Conservation (phyloP, 768 basidiomycete species). For the Leccinum variicolor region DNA sequence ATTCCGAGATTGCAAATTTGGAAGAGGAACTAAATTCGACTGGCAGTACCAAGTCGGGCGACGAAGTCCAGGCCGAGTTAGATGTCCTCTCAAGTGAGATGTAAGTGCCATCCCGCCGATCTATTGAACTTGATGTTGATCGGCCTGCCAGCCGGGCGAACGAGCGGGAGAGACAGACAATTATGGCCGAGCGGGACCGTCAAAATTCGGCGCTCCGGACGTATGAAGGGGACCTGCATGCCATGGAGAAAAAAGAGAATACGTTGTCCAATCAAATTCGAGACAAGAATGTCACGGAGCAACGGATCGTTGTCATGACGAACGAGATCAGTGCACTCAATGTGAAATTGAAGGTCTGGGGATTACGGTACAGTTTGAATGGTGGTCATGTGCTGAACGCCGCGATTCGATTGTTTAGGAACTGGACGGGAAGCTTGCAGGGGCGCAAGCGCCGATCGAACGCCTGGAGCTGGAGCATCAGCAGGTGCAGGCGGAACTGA, state of each 20-base stretch:
- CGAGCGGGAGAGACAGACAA: slow-evolving; percentile 58
- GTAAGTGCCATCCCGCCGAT: slow-evolving; percentile 43
- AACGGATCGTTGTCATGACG: slow-evolving; percentile 55
- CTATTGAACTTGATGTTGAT: neutral
- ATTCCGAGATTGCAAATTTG: slow-evolving; percentile 56
- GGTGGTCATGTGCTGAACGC: neutral
- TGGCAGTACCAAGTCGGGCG: slow-evolving; percentile 77
- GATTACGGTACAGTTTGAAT: neutral
- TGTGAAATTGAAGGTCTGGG: slow-evolving; percentile 48
- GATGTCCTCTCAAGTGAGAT: slow-evolving; percentile 58
- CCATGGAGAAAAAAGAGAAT: slow-evolving; percentile 59
- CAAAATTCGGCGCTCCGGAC: slow-evolving; percentile 49
- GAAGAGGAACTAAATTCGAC: slow-evolving; percentile 67
- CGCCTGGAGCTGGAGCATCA: slow-evolving; percentile 55
- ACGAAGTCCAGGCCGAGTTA: slow-evolving; percentile 82
- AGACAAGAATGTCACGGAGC: slow-evolving; percentile 56
- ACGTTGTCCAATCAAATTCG: slow-evolving; percentile 54
- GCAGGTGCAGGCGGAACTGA: slow-evolving; percentile 47
- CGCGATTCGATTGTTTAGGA: slow-evolving; percentile 46
- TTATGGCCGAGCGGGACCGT: slow-evolving; percentile 61
- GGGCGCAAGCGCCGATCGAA: slow-evolving; percentile 64
- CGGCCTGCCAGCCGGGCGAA: slow-evolving; percentile 37
- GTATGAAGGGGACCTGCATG: slow-evolving; percentile 58
- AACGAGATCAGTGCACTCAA: slow-evolving; percentile 48
- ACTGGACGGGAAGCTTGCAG: slow-evolving; percentile 55